Conservation (phyloP, 106 monocot genomes). For the Platanthera zijinensis region DNA sequence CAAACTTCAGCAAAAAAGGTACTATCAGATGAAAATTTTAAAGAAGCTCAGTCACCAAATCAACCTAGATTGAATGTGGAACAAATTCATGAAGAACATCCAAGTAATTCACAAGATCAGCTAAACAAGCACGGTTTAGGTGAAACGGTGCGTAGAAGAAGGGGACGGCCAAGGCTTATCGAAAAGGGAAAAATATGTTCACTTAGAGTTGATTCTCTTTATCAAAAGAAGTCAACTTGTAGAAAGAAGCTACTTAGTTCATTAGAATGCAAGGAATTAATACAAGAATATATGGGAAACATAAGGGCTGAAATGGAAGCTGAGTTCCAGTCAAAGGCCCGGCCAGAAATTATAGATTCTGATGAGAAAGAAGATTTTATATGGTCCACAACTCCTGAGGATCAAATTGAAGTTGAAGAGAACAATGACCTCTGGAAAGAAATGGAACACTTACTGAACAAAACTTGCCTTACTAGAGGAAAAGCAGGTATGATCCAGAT, state of each 20-base stretch:
- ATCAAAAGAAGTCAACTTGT: conserved; percentile 4
- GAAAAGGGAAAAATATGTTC: background rate
- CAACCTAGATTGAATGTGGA: background rate
- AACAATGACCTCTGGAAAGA: conserved; percentile 64
- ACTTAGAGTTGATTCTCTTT: background rate
- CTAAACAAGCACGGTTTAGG: conserved; percentile 11
- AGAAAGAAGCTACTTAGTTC: conserved; percentile 24
- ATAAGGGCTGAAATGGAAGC: conserved; percentile 24
- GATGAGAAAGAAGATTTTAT: conserved; percentile 28
- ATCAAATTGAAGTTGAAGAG: conserved; percentile 24
- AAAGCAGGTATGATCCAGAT: conserved; percentile 26
- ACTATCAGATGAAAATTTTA: background rate
- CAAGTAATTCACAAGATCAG: background rate
- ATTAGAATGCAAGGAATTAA: conserved; percentile 27
- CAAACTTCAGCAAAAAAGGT: background rate
- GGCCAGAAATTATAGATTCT: background rate
- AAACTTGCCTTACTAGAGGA: conserved; percentile 37
- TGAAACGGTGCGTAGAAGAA: conserved; percentile 1
- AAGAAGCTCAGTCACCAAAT: background rate
- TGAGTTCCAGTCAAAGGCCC: background rate
- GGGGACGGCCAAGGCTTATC: background rate
- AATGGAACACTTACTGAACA: conserved; percentile 49
- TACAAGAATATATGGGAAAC: conserved; percentile 32
- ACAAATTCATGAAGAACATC: background rate
- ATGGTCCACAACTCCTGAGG: conserved; percentile 27